Evolutionary conservation across 768 basidiomycete genomes (phyloP), one percentile per base, ranked within the genome.

Genomic region (Termitomyces sp.): DNA sequence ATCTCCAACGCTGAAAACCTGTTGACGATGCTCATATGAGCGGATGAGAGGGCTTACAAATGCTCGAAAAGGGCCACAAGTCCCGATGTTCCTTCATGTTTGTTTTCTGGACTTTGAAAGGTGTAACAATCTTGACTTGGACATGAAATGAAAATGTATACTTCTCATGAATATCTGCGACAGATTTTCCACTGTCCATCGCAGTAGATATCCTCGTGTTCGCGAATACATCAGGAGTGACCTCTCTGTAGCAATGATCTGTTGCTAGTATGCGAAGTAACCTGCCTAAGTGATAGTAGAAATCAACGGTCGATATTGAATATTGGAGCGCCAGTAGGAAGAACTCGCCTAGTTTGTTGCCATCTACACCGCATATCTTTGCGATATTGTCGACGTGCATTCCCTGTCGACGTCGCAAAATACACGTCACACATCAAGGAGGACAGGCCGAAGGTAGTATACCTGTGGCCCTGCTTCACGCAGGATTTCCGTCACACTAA

Each of bases 161-260:
- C 73, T 64, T 58, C 7, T 60, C 55, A 10, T 65, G 46, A 4
- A 75, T 48, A 1, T 72, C 70, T 20, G 60, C 57, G 6, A 68
- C 64, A 1, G 66, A 59, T 56, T 73, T 74, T 7, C 65, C 63
- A 1, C 65, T 72, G 51, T 73, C 71, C 16, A 75, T 52, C 22
- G 68, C 47, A 9, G 65, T 65, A 1, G 71, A 72, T 41, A 77
- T 65, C 12, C 73, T 70, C 10, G 70, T 76, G 62, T 73, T 69
- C 4, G 70, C 58, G 54, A 72, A 76, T 0, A 74, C 70, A 60
- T 75, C 69, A 1, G 72, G 71, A 16, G 44, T 56, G 1, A 75
- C 61, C 64, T 78, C 77, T 9, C 65, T 65, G 55, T 72, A 78
- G 36, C 72, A 67, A 31, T 76, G 73, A 53, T 72, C 67, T 28